phyloP scores from a whole-genome alignment of 2,329 filamentous ascomycete genomes.

The Cordyceps tenuipes region DNA sequence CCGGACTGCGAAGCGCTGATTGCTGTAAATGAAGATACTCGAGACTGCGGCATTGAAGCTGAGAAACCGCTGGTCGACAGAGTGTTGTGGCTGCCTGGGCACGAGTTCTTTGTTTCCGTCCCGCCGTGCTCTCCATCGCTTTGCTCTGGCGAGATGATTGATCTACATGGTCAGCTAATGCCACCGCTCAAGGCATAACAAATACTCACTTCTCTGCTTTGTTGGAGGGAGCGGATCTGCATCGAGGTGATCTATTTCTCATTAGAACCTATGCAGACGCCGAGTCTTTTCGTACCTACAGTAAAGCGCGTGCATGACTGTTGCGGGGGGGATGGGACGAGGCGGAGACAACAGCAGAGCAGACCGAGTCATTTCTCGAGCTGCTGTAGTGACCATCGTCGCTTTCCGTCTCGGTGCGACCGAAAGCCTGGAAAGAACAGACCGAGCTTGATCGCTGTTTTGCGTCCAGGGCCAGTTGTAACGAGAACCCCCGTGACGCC shows the following conservation, averaged over 20 bases:
- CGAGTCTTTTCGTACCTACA: background rate
- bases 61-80: conserved; percentile 42
- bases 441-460: background rate
- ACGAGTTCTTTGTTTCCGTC: conserved; percentile 28
- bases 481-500: background rate
- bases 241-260: conserved; percentile 1
- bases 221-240: background rate
- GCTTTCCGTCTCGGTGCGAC: conserved; percentile 6
- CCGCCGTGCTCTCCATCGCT: conserved; percentile 2
- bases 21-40: conserved; percentile 46
- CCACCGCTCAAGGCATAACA: background rate
- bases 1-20: conserved; percentile 31
- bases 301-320: background rate
- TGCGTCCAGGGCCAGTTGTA: background rate
- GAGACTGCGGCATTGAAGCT: conserved; percentile 40
- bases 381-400: background rate
- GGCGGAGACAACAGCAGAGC: background rate
- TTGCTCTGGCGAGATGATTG: conserved; percentile 25
- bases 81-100: conserved; percentile 44
- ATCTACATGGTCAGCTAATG: conserved; percentile 13
- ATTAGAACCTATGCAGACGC: background rate
- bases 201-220: background rate
- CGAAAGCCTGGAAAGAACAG: background rate
- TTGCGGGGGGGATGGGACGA: conserved; percentile 1
- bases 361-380: conserved; percentile 9